phyloP scores from a whole-genome alignment of 2,329 filamentous ascomycete genomes.

The Dactylellina parvicollis region DNA sequence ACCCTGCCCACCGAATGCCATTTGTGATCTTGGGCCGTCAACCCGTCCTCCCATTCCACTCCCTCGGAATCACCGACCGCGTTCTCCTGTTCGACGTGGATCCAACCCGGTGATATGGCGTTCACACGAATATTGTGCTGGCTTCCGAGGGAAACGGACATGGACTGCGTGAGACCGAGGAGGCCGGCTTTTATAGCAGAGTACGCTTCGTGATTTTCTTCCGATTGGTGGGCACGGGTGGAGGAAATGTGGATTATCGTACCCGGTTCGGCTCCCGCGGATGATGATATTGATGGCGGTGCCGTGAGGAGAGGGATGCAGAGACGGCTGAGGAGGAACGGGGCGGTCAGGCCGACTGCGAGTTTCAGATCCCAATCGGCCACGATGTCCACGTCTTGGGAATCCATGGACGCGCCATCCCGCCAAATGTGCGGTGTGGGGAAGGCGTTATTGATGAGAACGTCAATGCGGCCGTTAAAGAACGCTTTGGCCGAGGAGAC shows the following conservation, averaged over 20 bases:
- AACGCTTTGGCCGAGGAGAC: slow-evolving; percentile 5
- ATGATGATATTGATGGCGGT: background rate
- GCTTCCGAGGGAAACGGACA: slow-evolving; percentile 64
- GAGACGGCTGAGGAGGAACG: slow-evolving; percentile 23
- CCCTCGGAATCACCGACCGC: slow-evolving; percentile 56
- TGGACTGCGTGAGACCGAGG: slow-evolving; percentile 65
- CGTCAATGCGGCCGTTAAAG: slow-evolving; percentile 29
- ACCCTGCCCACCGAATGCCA: slow-evolving; percentile 67
- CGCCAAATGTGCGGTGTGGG: slow-evolving; percentile 33
- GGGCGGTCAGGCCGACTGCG: slow-evolving; percentile 33
- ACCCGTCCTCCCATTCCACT: slow-evolving; percentile 63
- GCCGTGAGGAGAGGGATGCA: slow-evolving; percentile 30
- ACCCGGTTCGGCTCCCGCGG: slow-evolving; percentile 31
- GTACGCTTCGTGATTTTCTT: slow-evolving; percentile 66
- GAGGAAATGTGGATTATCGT: slow-evolving; percentile 65
- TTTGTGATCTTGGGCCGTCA: slow-evolving; percentile 63
- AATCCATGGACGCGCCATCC: slow-evolving; percentile 19
- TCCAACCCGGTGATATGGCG: slow-evolving; percentile 66
- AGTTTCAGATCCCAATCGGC: slow-evolving; percentile 43
- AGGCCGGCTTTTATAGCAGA: slow-evolving; percentile 66
- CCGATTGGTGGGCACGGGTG: slow-evolving; percentile 65
- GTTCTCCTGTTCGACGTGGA: slow-evolving; percentile 65
- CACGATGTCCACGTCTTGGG: slow-evolving; percentile 27
- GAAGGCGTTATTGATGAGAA: slow-evolving; percentile 44
- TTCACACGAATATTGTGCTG: slow-evolving; percentile 63